phyloP scores from a whole-genome alignment of 495 filamentous ascomycete genomes.

The Aspergillus nidulans region DNA sequence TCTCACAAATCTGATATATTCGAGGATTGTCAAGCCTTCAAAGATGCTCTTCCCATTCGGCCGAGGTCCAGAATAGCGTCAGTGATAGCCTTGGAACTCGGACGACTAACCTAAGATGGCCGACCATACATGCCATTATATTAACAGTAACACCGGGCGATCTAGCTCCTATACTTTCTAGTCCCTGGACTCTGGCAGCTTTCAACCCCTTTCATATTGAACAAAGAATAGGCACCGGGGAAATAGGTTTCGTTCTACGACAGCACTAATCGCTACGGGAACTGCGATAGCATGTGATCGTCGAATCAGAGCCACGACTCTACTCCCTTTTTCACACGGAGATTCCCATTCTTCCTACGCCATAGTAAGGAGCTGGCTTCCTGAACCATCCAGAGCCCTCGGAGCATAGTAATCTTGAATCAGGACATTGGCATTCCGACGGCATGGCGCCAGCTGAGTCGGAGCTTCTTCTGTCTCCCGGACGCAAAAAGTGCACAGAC shows the following conservation, averaged over 20 bases:
- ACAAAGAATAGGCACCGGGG: neutral
- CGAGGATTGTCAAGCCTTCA: neutral
- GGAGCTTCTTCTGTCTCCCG: neutral
- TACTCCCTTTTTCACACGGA: neutral
- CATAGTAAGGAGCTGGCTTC: neutral
- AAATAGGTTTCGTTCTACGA: neutral
- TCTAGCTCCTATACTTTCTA: neutral
- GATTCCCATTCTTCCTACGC: conserved; percentile 2
- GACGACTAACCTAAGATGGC: neutral
- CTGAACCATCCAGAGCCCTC: neutral
- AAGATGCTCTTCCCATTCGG: neutral
- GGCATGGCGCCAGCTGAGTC: neutral
- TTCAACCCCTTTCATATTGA: neutral
- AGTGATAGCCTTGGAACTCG: neutral
- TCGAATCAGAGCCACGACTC: neutral
- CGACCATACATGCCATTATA: neutral
- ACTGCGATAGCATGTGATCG: conserved; percentile 1
- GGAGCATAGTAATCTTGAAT: neutral
- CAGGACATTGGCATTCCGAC: neutral
- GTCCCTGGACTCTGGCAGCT: neutral
- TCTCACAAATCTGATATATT: neutral
- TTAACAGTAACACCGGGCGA: neutral
- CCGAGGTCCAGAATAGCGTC: conserved; percentile 2
- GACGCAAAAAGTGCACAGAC: neutral
- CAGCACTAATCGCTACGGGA: neutral